Percentiles rank a stretch among this genome's conserved stretches.
Conservation (phyloP, 2,329 filamentous ascomycete species). For the Verticillium alfalfae region DNA sequence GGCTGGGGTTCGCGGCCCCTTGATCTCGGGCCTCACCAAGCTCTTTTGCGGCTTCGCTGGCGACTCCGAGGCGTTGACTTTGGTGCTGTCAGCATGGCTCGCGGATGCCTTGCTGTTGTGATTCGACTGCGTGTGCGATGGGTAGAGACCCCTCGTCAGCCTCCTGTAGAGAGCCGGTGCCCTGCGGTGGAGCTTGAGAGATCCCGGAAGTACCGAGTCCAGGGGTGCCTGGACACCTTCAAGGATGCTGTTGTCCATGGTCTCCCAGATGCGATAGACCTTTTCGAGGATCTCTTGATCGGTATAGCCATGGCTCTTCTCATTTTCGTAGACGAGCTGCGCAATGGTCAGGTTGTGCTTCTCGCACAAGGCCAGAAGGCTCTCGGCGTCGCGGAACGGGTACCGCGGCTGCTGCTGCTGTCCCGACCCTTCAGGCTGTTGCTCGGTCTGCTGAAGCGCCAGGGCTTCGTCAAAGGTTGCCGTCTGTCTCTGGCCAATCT, state of each 20-base stretch:
- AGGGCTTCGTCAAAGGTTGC: slow-evolving; percentile 1
- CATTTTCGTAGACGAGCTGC: slow-evolving; percentile 46
- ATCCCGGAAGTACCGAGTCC: slow-evolving; percentile 36
- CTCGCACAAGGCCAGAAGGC: slow-evolving; percentile 38
- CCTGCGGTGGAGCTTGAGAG: slow-evolving; percentile 39
- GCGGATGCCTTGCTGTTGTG: slow-evolving; percentile 5
- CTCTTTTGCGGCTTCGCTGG: background rate
- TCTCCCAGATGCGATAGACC: slow-evolving; percentile 42
- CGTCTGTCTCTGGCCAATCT: background rate
- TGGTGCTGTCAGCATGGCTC: slow-evolving; percentile 1
- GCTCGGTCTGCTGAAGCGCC: background rate
- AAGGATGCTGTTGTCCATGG: slow-evolving; percentile 45
- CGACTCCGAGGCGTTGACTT: background rate
- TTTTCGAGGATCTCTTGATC: slow-evolving; percentile 43
- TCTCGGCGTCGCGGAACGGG: slow-evolving; percentile 39
- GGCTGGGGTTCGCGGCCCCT: slow-evolving; percentile 29
- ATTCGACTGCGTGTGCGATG: slow-evolving; percentile 21
- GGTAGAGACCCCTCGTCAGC: slow-evolving; percentile 39
- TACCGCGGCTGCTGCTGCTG: slow-evolving; percentile 33
- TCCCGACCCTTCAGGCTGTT: background rate
- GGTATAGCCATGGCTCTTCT: slow-evolving; percentile 43
- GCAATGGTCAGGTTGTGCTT: slow-evolving; percentile 47
- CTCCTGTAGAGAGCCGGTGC: slow-evolving; percentile 39
- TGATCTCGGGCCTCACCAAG: background rate
- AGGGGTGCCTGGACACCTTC: slow-evolving; percentile 40